These are phyloP conservation scores for Emmonsiellopsis sp. DNA, from an alignment of 2,329 filamentous ascomycete species.

Conservation along the genomic window DNA sequence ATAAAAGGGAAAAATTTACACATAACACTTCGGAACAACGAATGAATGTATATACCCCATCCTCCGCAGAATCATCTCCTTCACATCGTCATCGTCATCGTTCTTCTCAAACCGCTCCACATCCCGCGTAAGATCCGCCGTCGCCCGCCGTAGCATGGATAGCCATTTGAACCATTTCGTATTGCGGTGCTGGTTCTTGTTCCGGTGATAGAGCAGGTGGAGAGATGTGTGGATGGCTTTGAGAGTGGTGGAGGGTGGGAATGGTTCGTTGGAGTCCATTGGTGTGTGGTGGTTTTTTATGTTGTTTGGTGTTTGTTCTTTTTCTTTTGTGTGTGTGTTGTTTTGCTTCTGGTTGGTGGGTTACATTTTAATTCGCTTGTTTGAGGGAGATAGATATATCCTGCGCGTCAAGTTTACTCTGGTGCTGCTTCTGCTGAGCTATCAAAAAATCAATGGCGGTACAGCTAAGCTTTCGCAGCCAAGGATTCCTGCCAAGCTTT, in stretches of 20 bases:
- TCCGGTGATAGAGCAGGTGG: slow-evolving; percentile 67
- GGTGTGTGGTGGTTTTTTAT: background rate
- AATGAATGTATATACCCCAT: slow-evolving; percentile 21
- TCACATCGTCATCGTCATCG: slow-evolving; percentile 35
- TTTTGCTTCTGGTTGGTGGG: too few relatives aligned
- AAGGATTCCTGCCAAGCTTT: too few relatives aligned
- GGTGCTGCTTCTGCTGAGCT: too few relatives aligned
- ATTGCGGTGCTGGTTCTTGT: slow-evolving; percentile 81
- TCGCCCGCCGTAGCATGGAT: slow-evolving; percentile 59
- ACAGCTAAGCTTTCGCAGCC: too few relatives aligned
- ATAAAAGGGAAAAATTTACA: slow-evolving; percentile 23
- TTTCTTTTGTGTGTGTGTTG: background rate
- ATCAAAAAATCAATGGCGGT: too few relatives aligned
- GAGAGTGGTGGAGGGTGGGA: slow-evolving; percentile 16
- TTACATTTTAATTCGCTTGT: too few relatives aligned
- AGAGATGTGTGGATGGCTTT: slow-evolving; percentile 40
- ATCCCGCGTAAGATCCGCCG: slow-evolving; percentile 43
- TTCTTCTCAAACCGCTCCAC: slow-evolving; percentile 19
- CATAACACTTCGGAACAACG: slow-evolving; percentile 33
- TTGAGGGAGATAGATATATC: too few relatives aligned
- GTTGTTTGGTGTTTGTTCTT: background rate
- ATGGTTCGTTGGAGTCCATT: background rate
- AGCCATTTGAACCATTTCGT: slow-evolving; percentile 76
- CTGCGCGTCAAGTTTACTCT: too few relatives aligned
- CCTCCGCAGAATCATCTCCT: slow-evolving; percentile 15